Evolutionary conservation across 169 alveolate species (phyloP).

Genomic region (Cryptosporidium canis): DNA sequence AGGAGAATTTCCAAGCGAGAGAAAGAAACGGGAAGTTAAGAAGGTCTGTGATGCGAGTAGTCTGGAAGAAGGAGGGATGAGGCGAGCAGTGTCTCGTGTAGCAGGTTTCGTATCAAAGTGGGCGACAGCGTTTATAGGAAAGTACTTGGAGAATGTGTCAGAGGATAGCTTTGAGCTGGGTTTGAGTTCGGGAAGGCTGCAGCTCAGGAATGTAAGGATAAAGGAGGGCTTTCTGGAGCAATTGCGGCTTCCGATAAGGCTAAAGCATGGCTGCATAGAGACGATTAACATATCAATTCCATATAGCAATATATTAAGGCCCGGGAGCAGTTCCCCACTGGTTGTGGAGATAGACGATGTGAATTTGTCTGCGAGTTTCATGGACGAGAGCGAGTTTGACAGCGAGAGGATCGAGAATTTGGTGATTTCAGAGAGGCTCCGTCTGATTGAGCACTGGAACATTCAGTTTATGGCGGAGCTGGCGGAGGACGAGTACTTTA

Average conservation of each 20-base stretch:
- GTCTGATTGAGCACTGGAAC: constrained; percentile 68
- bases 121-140: constrained; percentile 72
- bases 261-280: constrained; percentile 30
- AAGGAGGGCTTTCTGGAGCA: constrained; percentile 49
- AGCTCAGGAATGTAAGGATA: constrained; percentile 44
- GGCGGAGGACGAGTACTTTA: constrained; percentile 68
- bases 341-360: constrained; percentile 68
- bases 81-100: constrained; percentile 73
- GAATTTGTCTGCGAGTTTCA: constrained; percentile 18
- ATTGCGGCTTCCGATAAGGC: constrained; percentile 37
- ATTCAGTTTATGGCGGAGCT: constrained; percentile 42
- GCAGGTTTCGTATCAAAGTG: constrained; percentile 64
- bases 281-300: constrained; percentile 66
- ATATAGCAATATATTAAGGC: constrained; percentile 53
- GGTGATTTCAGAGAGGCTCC: constrained; percentile 22
- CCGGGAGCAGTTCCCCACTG: constrained; percentile 49
- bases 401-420: constrained; percentile 26
- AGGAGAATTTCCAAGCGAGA: background rate
- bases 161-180: constrained; percentile 71
- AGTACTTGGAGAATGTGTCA: constrained; percentile 69
- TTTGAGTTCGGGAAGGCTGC: constrained; percentile 51
- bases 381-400: constrained; percentile 28
- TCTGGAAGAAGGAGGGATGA: constrained; percentile 9
- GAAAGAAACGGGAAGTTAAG: background rate
- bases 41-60: background rate